Evolutionary conservation across 1,139 yeast genomes (phyloP).

Genomic region (Geotrichum reessii): DNA sequence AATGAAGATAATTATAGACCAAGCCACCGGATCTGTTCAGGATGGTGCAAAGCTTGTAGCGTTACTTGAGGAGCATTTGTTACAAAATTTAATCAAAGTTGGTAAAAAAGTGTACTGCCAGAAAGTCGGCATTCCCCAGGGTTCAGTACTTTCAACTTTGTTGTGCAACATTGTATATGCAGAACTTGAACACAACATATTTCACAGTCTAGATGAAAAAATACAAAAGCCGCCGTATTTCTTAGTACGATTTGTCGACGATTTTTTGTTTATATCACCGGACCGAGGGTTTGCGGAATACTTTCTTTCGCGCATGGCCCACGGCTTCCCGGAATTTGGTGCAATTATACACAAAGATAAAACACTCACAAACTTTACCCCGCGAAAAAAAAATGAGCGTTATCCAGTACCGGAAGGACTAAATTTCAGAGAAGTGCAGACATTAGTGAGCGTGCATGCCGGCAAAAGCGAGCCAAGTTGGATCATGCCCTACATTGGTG

Average conservation of each 20-base stretch:
- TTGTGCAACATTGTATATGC: constrained; percentile 75
- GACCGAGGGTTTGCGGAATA: constrained; percentile 27
- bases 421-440: background rate
- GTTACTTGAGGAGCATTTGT: constrained; percentile 39
- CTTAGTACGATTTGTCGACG: constrained; percentile 74
- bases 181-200: constrained; percentile 47
- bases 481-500: constrained; percentile 18
- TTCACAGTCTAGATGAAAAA: constrained; percentile 16
- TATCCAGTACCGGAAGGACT: background rate
- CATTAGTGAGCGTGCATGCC: background rate
- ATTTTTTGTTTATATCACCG: constrained; percentile 65
- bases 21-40: constrained; percentile 7
- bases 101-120: constrained; percentile 41
- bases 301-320: constrained; percentile 31
- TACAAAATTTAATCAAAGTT: constrained; percentile 38
- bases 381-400: background rate
- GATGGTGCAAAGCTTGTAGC: constrained; percentile 19
- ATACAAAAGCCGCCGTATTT: constrained; percentile 32
- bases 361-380: constrained; percentile 38
- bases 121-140: constrained; percentile 76
- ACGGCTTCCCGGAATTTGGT: constrained; percentile 51
- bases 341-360: constrained; percentile 55
- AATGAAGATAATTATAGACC: constrained; percentile 12
- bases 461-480: background rate
- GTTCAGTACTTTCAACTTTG: constrained; percentile 69